A percentile compares a stretch with the other conserved stretches of the same genome.
phyloP scores from a whole-genome alignment of 345 rosid species.

The Odontarrhena argentea region DNA sequence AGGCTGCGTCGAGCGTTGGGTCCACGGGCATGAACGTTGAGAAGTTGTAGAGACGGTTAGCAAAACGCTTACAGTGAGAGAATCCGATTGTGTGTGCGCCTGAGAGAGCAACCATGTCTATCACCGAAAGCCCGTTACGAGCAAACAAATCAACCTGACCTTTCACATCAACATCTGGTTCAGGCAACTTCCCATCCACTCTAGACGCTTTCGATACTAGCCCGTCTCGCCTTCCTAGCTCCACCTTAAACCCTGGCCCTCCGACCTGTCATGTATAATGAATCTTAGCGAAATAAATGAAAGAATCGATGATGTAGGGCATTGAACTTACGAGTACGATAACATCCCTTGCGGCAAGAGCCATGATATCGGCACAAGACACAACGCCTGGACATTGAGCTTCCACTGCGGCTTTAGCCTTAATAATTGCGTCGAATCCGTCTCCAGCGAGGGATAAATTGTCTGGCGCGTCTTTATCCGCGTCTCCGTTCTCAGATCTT shows the following conservation, averaged over 20 bases:
- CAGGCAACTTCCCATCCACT: conserved; percentile 71
- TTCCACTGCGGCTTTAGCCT: conserved; percentile 79
- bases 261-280: conserved; percentile 53
- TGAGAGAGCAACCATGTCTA: conserved; percentile 84
- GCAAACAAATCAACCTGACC: conserved; percentile 58
- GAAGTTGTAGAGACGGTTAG: conserved; percentile 65
- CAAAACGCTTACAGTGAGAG: conserved; percentile 76
- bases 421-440: conserved; percentile 76
- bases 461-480: conserved; percentile 80
- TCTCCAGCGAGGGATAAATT: conserved; percentile 89
- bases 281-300: neutral
- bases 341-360: conserved; percentile 83
- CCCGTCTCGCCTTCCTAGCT: conserved; percentile 85
- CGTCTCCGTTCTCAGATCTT: conserved; percentile 68
- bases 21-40: conserved; percentile 57
- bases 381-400: conserved; percentile 64
- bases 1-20: conserved; percentile 61
- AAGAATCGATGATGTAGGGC: neutral
- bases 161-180: conserved; percentile 52
- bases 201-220: conserved; percentile 60
- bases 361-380: conserved; percentile 84
- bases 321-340: conserved; percentile 60
- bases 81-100: conserved; percentile 93
- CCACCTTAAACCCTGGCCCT: conserved; percentile 71
- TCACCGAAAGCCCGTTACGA: conserved; percentile 52